Evolutionary conservation across 345 rosid genomes (phyloP).

Genomic region (Sisymbrium irio): DNA sequence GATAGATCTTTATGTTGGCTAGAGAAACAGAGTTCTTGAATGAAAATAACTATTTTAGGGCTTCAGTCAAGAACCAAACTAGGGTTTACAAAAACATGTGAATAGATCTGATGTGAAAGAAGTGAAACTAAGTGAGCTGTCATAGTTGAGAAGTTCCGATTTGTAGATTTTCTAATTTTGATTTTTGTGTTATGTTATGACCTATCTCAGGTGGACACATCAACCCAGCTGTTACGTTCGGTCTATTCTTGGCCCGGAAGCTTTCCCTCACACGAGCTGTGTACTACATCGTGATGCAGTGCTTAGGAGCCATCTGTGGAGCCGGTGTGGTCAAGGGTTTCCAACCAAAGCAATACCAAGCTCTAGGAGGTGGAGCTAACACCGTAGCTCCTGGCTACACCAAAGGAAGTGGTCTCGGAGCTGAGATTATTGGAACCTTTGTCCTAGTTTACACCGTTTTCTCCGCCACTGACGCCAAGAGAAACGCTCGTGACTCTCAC

Average conservation of each 20-base stretch:
- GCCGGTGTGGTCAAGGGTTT: conserved; percentile 56
- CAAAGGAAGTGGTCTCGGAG: conserved; percentile 49
- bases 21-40: neutral
- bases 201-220: conserved; percentile 46
- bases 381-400: conserved; percentile 45
- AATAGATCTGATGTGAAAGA: neutral
- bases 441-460: conserved; percentile 49
- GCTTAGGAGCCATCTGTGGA: conserved; percentile 47
- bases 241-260: conserved; percentile 39
- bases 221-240: conserved; percentile 44
- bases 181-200: conserved; percentile 2
- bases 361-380: conserved; percentile 51
- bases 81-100: neutral
- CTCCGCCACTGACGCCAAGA: conserved; percentile 53
- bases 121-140: neutral
- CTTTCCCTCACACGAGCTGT: conserved; percentile 41
- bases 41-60: neutral
- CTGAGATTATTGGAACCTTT: conserved; percentile 49
- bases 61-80: neutral
- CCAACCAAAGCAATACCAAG: conserved; percentile 37
- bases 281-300: conserved; percentile 46
- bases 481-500: conserved; percentile 57
- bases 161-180: neutral
- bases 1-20: conserved; percentile 11
- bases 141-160: neutral